Base-by-base conservation (phyloP, 495 filamentous ascomycete species). In the Oleoguttula mirabilis region DNA sequence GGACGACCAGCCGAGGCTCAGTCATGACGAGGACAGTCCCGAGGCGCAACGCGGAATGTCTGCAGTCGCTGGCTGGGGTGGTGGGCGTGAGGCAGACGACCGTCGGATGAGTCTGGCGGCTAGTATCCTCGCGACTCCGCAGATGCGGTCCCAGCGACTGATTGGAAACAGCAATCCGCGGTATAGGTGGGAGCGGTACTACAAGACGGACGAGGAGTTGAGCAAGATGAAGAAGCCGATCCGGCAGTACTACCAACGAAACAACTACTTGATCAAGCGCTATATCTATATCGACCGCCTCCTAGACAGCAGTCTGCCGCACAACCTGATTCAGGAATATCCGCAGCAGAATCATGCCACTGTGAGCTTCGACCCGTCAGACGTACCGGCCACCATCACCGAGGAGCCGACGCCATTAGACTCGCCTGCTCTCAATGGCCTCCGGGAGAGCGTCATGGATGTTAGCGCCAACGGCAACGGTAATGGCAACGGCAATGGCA, bases 261-360 rank as follows among this genome's bases (percentile, higher is more conserved):
- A 72, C 52, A 95, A 95, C 57, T 70, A 69, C 39, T 62, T 95
- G 8, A 74, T 95, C 37, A 80, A 85, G 43, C 82, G 85, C 51
- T 95, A 94, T 57, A 69, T 84, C 35, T 94, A 88, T 54, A 92
- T 94, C 49, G 87, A 95, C 60, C 72, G 80, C n/a, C 63, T 95
- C 15, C 71, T 95, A 24, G 86, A 92, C 60, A 92, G 84, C 10
- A 87, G 85, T 5, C 65, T 93, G 4, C 85, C 87, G 0, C 84
- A 86, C 47, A 75, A 82, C 54, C 65, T 95, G 12, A 75, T 95
- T 37, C 83, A 90, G 52, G 88, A 93, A 52, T 95, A 95, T 60
- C 72, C 73, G 40, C 55, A 74, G 33, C 32, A 20, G 32, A 16
- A 5, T 2, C 7, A 16, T 2, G 8, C 25, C 20, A 16, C 32